phyloP scores from a whole-genome alignment of 1,139 yeast species.

The Pichia sp. region DNA sequence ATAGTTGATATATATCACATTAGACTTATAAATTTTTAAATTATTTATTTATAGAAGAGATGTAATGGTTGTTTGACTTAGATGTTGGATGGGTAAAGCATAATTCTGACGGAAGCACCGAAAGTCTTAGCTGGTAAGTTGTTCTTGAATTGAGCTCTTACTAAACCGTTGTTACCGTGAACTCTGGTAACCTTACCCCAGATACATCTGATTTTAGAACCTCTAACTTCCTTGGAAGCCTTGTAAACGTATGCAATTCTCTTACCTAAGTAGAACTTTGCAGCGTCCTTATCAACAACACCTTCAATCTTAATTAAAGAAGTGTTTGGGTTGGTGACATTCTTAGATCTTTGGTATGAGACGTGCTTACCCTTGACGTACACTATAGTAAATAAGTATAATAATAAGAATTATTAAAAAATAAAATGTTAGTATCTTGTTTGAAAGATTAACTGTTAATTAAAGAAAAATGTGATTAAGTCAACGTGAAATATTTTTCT shows the following conservation, averaged over 20 bases:
- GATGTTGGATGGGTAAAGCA: constrained; percentile 99
- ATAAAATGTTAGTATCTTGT: constrained; percentile 22
- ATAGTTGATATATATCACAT: constrained; percentile 14
- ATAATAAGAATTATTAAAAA: constrained; percentile 1
- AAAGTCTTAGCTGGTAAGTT: constrained; percentile 99
- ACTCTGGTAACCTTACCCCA: constrained; percentile 99
- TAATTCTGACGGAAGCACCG: constrained; percentile 99
- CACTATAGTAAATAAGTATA: constrained; percentile 42
- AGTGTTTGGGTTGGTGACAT: constrained; percentile 96
- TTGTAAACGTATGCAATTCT: constrained; percentile 99
- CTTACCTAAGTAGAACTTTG: constrained; percentile 99
- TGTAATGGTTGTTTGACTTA: too few species aligned
- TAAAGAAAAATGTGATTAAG: too few species aligned
- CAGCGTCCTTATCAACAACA: constrained; percentile 85
- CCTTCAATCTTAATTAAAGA: constrained; percentile 97
- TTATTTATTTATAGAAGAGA: constrained; percentile 19
- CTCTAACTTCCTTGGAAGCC: constrained; percentile 96
- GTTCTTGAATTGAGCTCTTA: constrained; percentile 98
- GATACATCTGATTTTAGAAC: constrained; percentile 98
- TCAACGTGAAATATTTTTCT: too few species aligned
- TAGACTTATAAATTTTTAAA: constrained; percentile 17
- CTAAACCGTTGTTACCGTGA: constrained; percentile 98
- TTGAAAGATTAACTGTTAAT: background rate
- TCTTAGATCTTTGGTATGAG: constrained; percentile 99
- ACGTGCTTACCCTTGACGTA: constrained; percentile 99